Evolutionary conservation across 495 filamentous ascomycete genomes (phyloP).

Genomic region (Gamarada debralockiae): DNA sequence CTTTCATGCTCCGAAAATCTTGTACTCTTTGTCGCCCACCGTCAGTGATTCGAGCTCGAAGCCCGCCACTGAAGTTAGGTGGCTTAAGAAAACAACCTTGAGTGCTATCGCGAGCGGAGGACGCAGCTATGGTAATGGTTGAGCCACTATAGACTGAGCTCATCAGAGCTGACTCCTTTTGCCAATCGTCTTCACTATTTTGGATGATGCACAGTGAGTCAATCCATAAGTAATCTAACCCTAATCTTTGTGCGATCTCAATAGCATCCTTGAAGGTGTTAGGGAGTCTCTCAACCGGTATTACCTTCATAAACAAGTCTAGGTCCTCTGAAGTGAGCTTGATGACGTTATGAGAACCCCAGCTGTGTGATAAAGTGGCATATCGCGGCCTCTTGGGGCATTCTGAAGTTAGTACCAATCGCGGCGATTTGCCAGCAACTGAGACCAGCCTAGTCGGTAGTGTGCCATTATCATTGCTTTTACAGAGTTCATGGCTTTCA

Average conservation of each 20-base stretch:
- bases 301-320: constrained; percentile 3
- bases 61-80: constrained; percentile 6
- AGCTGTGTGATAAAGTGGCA: constrained; percentile 5
- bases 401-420: constrained; percentile 3
- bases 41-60: constrained; percentile 9
- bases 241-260: constrained; percentile 13
- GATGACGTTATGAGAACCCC: constrained; percentile 2
- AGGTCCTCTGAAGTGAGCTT: constrained; percentile 6
- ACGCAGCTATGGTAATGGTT: background rate
- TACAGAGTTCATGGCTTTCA: constrained; percentile 7
- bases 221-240: constrained; percentile 3
- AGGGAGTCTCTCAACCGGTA: constrained; percentile 22
- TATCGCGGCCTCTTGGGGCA: constrained; percentile 3
- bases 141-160: constrained; percentile 6
- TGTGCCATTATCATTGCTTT: background rate
- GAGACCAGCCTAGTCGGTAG: constrained; percentile 4
- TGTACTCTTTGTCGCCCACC: constrained; percentile 2
- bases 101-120: background rate
- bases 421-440: constrained; percentile 1
- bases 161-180: constrained; percentile 19
- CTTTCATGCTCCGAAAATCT: constrained; percentile 6
- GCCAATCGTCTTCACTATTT: constrained; percentile 31
- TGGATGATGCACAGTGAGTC: too few relatives aligned
- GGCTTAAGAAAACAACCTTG: constrained; percentile 6
- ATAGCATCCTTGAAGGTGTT: constrained; percentile 7